Evolutionary conservation across 139 green algal genomes (phyloP), one percentile per base, ranked within the genome.

Genomic region (Ettlia oleoabundans): DNA sequence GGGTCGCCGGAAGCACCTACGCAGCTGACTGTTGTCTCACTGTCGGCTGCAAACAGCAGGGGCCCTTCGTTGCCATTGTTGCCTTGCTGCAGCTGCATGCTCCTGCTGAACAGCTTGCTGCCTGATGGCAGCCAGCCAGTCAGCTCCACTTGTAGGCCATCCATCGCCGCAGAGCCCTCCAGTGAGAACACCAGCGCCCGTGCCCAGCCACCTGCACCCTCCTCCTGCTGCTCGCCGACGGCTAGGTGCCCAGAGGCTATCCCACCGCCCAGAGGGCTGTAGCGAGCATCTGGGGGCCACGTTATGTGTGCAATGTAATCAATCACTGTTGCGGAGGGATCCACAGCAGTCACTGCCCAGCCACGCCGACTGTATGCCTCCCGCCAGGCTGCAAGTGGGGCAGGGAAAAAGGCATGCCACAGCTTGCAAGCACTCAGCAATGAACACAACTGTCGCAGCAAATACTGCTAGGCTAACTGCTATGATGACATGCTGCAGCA

Each of bases 221-320:
- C 55, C 6, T 61, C 52, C 8, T 43, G 24, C 21, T 15, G 6
- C 43, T 65, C 55, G 7, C 35, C 51, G 0, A 15, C 28, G 38
- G 3, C 47, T 13, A 13, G 72, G 72, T 21, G 51, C 7, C 13
- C n/a, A n/a, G n/a, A n/a, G n/a, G n/a, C n/a, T n/a, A n/a, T n/a
- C n/a, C n/a, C n/a, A n/a, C n/a, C n/a, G n/a, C 73, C 73, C 28
- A 80, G 53, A 2, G 72, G 70, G 40, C 63, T 82, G 78, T 92
- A 92, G 13, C 89, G 78, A 8, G 51, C 82, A 35, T 92, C 89
- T 18, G 81, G 53, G 15, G 89, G 89, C 43, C 61, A 88, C 32
- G 87, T 90, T n/a, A 92, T 80, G 2, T 86, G 52, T 19, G 82
- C 74, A 6, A 89, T 35, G 55, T 82, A 62, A 43, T 85, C 81